phyloP scores from a whole-genome alignment of 108 stramenopile genomes.

The Skeletonema potamos region DNA sequence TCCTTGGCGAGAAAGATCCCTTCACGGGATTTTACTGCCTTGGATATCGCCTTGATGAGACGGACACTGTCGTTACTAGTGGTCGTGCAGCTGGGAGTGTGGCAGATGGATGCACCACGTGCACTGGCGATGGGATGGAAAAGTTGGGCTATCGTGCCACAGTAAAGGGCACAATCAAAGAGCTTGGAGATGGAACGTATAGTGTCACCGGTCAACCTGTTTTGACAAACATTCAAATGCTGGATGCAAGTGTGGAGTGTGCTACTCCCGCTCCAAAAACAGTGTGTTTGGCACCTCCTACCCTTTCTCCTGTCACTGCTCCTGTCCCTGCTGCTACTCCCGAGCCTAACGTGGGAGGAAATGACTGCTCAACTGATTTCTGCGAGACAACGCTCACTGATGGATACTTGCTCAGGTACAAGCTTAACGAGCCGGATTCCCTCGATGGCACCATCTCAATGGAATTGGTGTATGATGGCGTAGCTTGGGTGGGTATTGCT shows the following conservation, averaged over 20 bases:
- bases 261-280: background rate
- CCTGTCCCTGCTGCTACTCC: background rate
- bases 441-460: background rate
- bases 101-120: too few species aligned
- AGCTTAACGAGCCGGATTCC: background rate
- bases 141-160: slow-evolving; percentile 29
- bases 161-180: slow-evolving; percentile 20
- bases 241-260: background rate
- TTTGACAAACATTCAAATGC: background rate
- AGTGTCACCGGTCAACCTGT: slow-evolving; percentile 18
- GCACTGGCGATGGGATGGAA: too few species aligned
- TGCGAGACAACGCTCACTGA: background rate
- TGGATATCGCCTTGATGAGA: slow-evolving; percentile 28
- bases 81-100: slow-evolving; percentile 13
- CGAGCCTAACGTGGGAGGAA: too few species aligned
- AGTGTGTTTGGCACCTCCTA: background rate
- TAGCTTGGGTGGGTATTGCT: slow-evolving; percentile 26
- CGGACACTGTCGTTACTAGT: background rate
- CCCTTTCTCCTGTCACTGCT: background rate
- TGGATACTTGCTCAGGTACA: background rate
- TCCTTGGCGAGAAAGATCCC: slow-evolving; percentile 20
- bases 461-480: slow-evolving; percentile 17
- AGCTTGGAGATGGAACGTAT: slow-evolving; percentile 20
- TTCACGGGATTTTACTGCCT: slow-evolving; percentile 14
- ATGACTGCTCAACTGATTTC: background rate